Base-by-base conservation (phyloP, 805 yeast species). In the Metschnikowia noctiluminum region DNA sequence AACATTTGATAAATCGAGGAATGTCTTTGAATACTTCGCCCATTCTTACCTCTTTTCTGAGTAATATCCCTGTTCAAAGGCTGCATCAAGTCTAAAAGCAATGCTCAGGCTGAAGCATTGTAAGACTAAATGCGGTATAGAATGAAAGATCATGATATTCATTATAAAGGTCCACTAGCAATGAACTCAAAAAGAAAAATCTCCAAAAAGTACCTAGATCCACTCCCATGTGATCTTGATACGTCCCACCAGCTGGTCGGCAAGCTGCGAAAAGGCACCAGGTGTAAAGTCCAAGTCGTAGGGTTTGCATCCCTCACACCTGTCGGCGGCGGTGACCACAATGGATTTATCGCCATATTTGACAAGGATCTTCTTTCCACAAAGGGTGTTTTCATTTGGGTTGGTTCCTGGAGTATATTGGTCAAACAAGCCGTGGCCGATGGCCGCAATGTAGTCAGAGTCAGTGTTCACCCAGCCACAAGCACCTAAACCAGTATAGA, bases 281-380 rank as follows among this genome's bases (percentile, higher is more conserved):
- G 85, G 85, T 11, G 85, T 77, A 49, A 82, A 70, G 57, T 81
- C 87, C 50, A 82, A 74, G 56, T 74, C 78, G 49, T 78, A 61
- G 43, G 64, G 58, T 21, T 62, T 54, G 58, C 87, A 82, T 27
- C 79, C 84, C 46, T 69, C 77, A 65, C 86, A 82, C 52, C 76
- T 67, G 65, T 82, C 87, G 35, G 71, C 77, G 42, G 81, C 81
- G 15, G 77, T 76, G 43, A 82, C 87, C 42, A 68, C 71, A 48
- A 80, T 84, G 12, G 80, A 65, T 60, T 76, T 77, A 42, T 78
- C 81, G 48, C 65, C 64, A 57, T 73, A 74, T 57, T 57, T 58
- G 36, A 80, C 79, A 42, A 62, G 65, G 57, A 80, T 78, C 59
- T 71, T 62, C 64, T 71, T 74, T 45, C 84, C 85, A 63, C 86